phyloP scores from a whole-genome alignment of 371 early-diverging fungal genomes.

The Apophysomyces variabilis region DNA sequence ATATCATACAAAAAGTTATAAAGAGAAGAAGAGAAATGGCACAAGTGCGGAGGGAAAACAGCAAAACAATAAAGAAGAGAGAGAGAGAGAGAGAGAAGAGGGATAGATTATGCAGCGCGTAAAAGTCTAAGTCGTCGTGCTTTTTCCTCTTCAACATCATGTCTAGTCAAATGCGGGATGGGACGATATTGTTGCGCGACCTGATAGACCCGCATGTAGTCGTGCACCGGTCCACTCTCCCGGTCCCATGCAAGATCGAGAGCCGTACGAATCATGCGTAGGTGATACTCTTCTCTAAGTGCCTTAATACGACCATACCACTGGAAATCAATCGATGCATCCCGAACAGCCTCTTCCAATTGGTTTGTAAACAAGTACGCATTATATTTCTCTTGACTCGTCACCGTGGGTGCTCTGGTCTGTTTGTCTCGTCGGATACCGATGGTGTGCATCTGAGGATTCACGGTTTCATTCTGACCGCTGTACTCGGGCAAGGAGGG shows the following conservation, averaged over 20 bases:
- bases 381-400: slow-evolving; percentile 20
- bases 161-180: slow-evolving; percentile 31
- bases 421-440: slow-evolving; percentile 4
- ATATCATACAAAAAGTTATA: slow-evolving; percentile 1
- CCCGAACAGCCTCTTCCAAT: slow-evolving; percentile 51
- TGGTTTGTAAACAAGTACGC: slow-evolving; percentile 29
- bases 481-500: slow-evolving; percentile 18
- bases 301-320: slow-evolving; percentile 28
- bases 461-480: slow-evolving; percentile 1
- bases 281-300: slow-evolving; percentile 55
- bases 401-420: slow-evolving; percentile 14
- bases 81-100: slow-evolving; percentile 1
- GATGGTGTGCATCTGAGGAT: slow-evolving; percentile 1
- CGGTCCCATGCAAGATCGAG: slow-evolving; percentile 63
- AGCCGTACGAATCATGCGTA: slow-evolving; percentile 58
- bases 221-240: slow-evolving; percentile 50
- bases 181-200: slow-evolving; percentile 39
- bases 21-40: not conserved
- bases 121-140: slow-evolving; percentile 25
- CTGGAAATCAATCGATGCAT: slow-evolving; percentile 48
- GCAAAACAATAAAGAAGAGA: slow-evolving; percentile 3
- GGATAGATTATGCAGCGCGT: not conserved
- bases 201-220: slow-evolving; percentile 48
- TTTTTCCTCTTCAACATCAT: slow-evolving; percentile 50
- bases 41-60: too few species aligned